Conservation (phyloP, 805 yeast genomes). For the Kodamaea restingae region DNA sequence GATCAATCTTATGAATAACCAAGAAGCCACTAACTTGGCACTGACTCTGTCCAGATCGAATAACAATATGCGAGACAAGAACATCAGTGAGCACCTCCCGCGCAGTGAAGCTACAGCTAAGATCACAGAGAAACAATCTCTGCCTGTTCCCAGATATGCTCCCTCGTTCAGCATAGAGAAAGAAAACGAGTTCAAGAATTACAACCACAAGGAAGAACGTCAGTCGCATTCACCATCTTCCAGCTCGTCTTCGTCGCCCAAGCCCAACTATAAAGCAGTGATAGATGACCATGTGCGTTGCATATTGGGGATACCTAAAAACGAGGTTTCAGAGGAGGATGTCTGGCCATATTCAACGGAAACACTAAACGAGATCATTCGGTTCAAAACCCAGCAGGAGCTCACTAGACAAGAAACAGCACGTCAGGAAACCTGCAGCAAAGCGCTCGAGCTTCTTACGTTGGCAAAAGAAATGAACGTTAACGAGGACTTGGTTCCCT, state of each 20-base stretch:
- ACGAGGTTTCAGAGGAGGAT: conserved; percentile 10
- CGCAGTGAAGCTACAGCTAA: neutral
- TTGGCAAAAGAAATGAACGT: conserved; percentile 30
- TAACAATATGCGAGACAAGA: conserved; percentile 2
- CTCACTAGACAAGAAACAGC: conserved; percentile 36
- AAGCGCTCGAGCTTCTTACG: conserved; percentile 35
- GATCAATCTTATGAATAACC: conserved; percentile 33
- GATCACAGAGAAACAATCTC: conserved; percentile 3
- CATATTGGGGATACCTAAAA: conserved; percentile 20
- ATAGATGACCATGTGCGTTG: conserved; percentile 10
- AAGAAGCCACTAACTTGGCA: conserved; percentile 22
- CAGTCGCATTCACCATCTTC: neutral
- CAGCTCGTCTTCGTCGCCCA: conserved; percentile 5
- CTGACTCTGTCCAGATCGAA: conserved; percentile 12
- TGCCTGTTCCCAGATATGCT: conserved; percentile 9
- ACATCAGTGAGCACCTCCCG: conserved; percentile 1
- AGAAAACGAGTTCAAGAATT: conserved; percentile 4
- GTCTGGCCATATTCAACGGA: conserved; percentile 32
- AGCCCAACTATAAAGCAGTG: conserved; percentile 3
- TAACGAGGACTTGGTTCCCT: conserved; percentile 34
- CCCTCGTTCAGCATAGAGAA: conserved; percentile 6
- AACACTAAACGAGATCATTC: conserved; percentile 33
- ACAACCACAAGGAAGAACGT: conserved; percentile 8
- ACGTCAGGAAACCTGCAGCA: conserved; percentile 27
- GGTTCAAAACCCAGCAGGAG: conserved; percentile 40